A percentile compares a stretch with the other conserved stretches of the same genome.
These are phyloP conservation scores for Sutorius eximius DNA, from an alignment of 1,284 basidiomycete genomes.

Conservation along the genomic window DNA sequence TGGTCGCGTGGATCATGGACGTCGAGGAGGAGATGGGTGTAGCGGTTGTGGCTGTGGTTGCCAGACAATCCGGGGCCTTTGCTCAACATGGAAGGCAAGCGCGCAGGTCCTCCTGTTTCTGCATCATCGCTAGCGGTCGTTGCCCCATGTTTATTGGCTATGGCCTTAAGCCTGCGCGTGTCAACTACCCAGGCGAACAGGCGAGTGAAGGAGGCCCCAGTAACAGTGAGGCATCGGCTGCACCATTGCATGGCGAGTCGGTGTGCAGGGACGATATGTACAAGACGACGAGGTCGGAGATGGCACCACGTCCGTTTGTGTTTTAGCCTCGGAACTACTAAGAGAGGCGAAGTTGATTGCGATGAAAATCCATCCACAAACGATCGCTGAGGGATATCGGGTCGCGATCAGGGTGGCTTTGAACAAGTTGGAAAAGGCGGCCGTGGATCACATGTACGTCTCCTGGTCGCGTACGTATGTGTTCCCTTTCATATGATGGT, in stretches of 20 bases:
- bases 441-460: constrained; percentile 82
- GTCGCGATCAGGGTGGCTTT: constrained; percentile 90
- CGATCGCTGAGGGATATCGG: constrained; percentile 98
- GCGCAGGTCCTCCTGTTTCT: neutral
- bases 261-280: constrained; percentile 49
- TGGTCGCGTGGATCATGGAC: constrained; percentile 27
- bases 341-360: constrained; percentile 96
- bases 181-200: constrained; percentile 15
- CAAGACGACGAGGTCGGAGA: constrained; percentile 99
- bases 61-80: constrained; percentile 2
- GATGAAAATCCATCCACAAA: constrained; percentile 95
- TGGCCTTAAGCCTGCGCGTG: neutral
- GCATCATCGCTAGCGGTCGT: neutral
- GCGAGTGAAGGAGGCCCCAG: constrained; percentile 6
- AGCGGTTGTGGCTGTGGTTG: neutral
- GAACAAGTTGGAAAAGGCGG: constrained; percentile 78
- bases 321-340: constrained; percentile 89
- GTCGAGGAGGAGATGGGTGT: constrained; percentile 27
- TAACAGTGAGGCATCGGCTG: constrained; percentile 9
- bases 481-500: neutral
- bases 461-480: neutral
- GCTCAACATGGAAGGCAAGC: constrained; percentile 5
- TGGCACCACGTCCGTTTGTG: constrained; percentile 94
- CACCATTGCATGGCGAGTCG: constrained; percentile 27
- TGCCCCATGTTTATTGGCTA: neutral